Conservation (phyloP, 176 grass and related monocot genomes). For the Aegilops tauschii region DNA sequence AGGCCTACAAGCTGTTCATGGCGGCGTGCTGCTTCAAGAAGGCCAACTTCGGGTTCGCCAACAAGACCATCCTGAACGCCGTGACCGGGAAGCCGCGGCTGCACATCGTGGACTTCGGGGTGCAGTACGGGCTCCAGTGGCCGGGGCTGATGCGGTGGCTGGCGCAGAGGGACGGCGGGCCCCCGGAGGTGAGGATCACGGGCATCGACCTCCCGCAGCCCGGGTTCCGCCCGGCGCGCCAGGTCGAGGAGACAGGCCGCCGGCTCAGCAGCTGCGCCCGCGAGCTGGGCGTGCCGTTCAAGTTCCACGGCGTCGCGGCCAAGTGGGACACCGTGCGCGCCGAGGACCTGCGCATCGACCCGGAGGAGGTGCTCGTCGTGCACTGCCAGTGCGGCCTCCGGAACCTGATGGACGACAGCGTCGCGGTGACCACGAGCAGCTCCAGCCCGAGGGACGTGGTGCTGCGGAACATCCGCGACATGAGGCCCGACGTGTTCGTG, state of each 20-base stretch:
- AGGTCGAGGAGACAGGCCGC: slow-evolving; percentile 39
- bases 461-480: slow-evolving; percentile 10
- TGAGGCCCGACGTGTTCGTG: slow-evolving; percentile 23
- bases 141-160: slow-evolving; percentile 1
- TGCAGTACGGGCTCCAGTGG: slow-evolving; percentile 40
- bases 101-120: slow-evolving; percentile 39
- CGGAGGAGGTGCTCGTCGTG: slow-evolving; percentile 32
- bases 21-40: slow-evolving; percentile 19
- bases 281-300: slow-evolving; percentile 31
- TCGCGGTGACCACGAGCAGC: not conserved
- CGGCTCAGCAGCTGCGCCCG: slow-evolving; percentile 32
- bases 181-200: slow-evolving; percentile 45
- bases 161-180: slow-evolving; percentile 28
- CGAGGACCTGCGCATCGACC: slow-evolving; percentile 22
- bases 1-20: slow-evolving; percentile 25
- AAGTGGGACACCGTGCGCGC: not conserved
- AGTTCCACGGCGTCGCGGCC: slow-evolving; percentile 1
- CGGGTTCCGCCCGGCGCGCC: slow-evolving; percentile 44
- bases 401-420: slow-evolving; percentile 19
- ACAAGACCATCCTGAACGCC: not conserved
- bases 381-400: not conserved
- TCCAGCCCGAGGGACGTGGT: slow-evolving; percentile 22
- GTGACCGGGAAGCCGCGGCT: slow-evolving; percentile 12
- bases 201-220: slow-evolving; percentile 37
- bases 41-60: not conserved